Evolutionary conservation across 2,329 filamentous ascomycete genomes (phyloP).

Genomic region (Fonsecaea monophora): DNA sequence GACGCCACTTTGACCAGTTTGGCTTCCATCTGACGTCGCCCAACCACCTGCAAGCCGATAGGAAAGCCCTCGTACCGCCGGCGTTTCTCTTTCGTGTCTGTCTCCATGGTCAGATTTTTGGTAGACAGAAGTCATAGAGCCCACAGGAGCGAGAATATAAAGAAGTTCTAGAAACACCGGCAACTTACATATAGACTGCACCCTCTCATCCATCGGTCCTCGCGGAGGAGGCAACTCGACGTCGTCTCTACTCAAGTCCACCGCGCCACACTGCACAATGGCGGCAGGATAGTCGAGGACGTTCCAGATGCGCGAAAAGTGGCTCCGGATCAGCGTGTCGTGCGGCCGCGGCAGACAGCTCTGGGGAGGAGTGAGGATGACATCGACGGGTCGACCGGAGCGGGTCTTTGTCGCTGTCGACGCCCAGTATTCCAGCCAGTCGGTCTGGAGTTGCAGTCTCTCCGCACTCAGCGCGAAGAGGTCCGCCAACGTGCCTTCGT

Average conservation of each 20-base stretch:
- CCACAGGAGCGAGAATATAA: not conserved
- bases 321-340: constrained; percentile 1
- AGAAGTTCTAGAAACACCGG: not conserved
- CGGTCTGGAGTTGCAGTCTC: constrained; percentile 50
- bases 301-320: constrained; percentile 57
- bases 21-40: not conserved
- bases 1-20: not conserved
- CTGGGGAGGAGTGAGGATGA: constrained; percentile 61
- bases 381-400: constrained; percentile 69
- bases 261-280: not conserved
- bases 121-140: not conserved
- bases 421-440: constrained; percentile 58
- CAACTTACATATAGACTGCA: not conserved
- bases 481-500: constrained; percentile 40
- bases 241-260: not conserved
- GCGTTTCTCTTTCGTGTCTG: not conserved
- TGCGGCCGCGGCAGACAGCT: constrained; percentile 2
- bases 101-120: not conserved
- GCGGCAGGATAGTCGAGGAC: constrained; percentile 61
- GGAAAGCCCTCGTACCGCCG: not conserved
- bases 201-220: not conserved
- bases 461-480: constrained; percentile 45
- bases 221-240: not conserved
- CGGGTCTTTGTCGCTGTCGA: constrained; percentile 67
- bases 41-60: not conserved